Conservation (phyloP, 768 basidiomycete species). For the Cubamyces sp. region DNA sequence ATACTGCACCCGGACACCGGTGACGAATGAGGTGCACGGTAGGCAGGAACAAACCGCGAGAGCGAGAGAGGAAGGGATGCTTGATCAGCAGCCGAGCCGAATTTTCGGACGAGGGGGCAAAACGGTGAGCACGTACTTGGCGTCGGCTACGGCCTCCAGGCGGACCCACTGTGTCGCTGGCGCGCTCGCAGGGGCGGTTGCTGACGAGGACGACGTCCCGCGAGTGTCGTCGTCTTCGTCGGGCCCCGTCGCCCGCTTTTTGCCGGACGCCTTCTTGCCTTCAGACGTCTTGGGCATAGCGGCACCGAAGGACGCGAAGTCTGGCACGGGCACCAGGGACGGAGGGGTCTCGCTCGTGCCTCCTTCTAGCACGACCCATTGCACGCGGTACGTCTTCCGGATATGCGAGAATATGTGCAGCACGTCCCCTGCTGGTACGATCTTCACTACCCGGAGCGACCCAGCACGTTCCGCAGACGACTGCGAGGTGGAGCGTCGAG, state of each 20-base stretch:
- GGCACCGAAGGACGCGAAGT: constrained; percentile 12
- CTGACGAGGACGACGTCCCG: background rate
- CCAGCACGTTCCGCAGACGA: constrained; percentile 1
- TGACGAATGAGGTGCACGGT: background rate
- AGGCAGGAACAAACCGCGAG: background rate
- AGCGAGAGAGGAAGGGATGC: constrained; percentile 6
- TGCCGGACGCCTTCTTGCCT: constrained; percentile 5
- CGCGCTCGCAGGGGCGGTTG: constrained; percentile 17
- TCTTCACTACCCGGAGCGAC: constrained; percentile 44
- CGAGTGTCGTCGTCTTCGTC: constrained; percentile 24
- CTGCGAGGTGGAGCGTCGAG: constrained; percentile 9
- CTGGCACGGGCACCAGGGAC: constrained; percentile 15
- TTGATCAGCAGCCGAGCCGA: background rate
- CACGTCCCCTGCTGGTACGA: constrained; percentile 64
- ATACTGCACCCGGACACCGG: constrained; percentile 48
- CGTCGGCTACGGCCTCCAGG: constrained; percentile 54
- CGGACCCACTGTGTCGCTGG: constrained; percentile 52
- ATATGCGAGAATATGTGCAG: constrained; percentile 90
- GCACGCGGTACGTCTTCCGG: constrained; percentile 78
- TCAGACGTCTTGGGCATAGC: constrained; percentile 18
- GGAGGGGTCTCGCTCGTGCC: constrained; percentile 50
- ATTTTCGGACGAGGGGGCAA: background rate
- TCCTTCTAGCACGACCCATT: constrained; percentile 71
- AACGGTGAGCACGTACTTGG: constrained; percentile 56
- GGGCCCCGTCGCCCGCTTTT: background rate